Base-by-base conservation (phyloP, 129 eudicot genomes). In the Chrysanthemum lavandulifolium region DNA sequence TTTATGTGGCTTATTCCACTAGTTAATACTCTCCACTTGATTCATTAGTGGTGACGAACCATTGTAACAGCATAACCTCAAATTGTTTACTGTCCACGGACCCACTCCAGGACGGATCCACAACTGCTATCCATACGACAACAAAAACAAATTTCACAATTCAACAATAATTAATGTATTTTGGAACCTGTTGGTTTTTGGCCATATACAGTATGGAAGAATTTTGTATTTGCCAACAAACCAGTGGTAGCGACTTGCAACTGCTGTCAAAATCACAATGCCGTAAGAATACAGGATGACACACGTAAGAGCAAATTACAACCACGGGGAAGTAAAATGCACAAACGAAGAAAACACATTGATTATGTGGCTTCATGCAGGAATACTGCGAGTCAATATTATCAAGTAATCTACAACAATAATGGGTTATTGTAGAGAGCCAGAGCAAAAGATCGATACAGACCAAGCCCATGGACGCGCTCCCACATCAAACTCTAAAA, bases 21-120 rank as follows among this genome's bases (percentile, higher is more conserved):
- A 54, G 76, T 68, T 45, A 82, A 27, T 68, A 36, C 48, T 64
- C 79, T 66, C 90, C 90, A 88, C 83, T 81, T 83, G 83, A 79
- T 88, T 69, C 55, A 69, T 23, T 71, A 18, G 88, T 82, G 90
- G 90, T 53, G 72, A 27, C 61, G 63, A 80, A 33, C 58, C 76
- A 55, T 10, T 56, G 63, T 15, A 48, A 65, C 68, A 13, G 23
- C 62, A 56, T 72, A 50, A 77, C 82, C 82, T 78, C 69, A 71
- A 65, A 47, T 47, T 29, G 61, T 51, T 36, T 16, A 56, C 43
- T 54, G 13, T 77, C 43, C 62, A 64, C 48, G 82, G 78, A 57
- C 82, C 82, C 78, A 78, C 73, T 68, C 51, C 12, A 67, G 47
- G 48, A 67, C 51, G 18, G 78, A 13, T 50, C 33, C 71, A 51